Conservation (phyloP, 78 protist species). For the Pelomyxa schiedti region DNA sequence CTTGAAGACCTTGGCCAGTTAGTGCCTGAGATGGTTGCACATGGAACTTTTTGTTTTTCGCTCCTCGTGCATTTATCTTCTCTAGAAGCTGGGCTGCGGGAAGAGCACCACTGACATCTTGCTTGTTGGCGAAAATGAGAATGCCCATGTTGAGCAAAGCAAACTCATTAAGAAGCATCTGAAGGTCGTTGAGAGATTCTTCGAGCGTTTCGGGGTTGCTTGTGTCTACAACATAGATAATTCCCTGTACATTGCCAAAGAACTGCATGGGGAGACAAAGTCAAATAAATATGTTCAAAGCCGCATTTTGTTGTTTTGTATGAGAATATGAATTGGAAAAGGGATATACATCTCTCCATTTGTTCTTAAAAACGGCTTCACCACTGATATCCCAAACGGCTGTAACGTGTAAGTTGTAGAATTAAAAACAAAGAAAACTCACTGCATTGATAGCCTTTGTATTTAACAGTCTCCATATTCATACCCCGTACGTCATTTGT, state of each 20-base stretch:
- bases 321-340: no score
- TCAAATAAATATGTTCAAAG: no score
- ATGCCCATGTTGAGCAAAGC: neutral
- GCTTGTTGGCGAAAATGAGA: conserved; percentile 3
- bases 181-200: neutral
- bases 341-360: no score
- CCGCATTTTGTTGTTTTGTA: no score
- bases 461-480: no score
- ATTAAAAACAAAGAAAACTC: no score
- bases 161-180: neutral
- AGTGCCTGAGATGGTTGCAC: neutral
- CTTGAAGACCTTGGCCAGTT: neutral
- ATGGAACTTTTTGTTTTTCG: neutral
- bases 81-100: neutral
- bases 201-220: neutral
- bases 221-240: neutral
- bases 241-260: neutral
- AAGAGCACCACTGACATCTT: neutral
- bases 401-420: no score
- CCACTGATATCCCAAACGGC: no score
- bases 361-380: no score
- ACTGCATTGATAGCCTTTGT: no score
- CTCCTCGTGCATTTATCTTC: neutral
- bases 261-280: no score
- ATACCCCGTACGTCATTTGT: no score